A percentile compares a stretch with the other conserved stretches of the same genome.
Conservation (phyloP, 1,139 yeast genomes). For the Citeromyces hawaiiensis region DNA sequence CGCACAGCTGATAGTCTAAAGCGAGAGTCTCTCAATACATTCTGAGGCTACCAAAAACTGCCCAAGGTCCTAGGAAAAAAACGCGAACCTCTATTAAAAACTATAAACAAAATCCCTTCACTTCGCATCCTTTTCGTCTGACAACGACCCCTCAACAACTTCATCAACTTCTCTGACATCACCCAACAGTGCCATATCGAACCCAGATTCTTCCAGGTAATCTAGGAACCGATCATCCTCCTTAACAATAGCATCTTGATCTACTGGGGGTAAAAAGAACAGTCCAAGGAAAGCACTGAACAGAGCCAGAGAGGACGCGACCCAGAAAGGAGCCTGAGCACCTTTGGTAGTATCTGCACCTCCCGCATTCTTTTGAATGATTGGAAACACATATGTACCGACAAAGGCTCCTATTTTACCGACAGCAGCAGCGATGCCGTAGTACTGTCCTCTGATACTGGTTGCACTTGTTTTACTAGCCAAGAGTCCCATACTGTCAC, state of each 20-base stretch:
- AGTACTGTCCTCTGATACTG: constrained; percentile 80
- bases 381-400: constrained; percentile 82
- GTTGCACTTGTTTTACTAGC: constrained; percentile 84
- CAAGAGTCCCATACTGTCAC: constrained; percentile 79
- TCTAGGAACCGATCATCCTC: constrained; percentile 65
- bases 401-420: constrained; percentile 91
- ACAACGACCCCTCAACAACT: background rate
- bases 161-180: constrained; percentile 9
- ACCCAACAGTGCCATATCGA: constrained; percentile 39
- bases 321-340: constrained; percentile 67
- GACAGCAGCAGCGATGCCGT: constrained; percentile 81
- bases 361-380: constrained; percentile 37
- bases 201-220: constrained; percentile 48
- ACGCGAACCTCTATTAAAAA: too few relatives aligned
- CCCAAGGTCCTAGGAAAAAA: too few relatives aligned
- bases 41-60: too few relatives aligned
- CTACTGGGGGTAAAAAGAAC: constrained; percentile 67
- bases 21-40: too few relatives aligned
- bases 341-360: constrained; percentile 33
- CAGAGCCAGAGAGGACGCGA: constrained; percentile 65
- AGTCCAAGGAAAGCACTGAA: constrained; percentile 58
- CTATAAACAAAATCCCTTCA: too few relatives aligned
- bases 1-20: too few relatives aligned
- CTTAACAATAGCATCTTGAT: constrained; percentile 66
- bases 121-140: background rate